Evolutionary conservation across 139 green algal genomes (phyloP).

Genomic region (Trebouxia sp.): DNA sequence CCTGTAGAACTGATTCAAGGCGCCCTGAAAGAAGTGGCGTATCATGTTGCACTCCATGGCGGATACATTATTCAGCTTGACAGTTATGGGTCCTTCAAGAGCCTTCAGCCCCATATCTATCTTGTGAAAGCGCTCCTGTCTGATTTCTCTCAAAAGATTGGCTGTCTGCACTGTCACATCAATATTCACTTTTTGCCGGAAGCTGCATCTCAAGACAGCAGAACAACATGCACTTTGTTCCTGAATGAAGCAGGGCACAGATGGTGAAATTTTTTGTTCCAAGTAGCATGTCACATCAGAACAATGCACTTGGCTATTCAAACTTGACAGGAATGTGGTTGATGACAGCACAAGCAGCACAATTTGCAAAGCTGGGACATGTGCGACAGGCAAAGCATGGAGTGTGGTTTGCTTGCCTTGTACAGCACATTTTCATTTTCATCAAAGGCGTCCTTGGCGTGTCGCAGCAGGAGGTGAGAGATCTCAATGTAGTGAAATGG

Average conservation of each 20-base stretch:
- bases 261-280: too few species aligned
- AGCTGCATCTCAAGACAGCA: too few species aligned
- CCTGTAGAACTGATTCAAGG: constrained; percentile 62
- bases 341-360: too few species aligned
- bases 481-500: constrained; percentile 80
- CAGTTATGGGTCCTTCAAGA: constrained; percentile 68
- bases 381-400: too few species aligned
- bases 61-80: constrained; percentile 86
- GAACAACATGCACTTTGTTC: neutral
- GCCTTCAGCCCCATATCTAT: constrained; percentile 75
- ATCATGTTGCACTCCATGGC: constrained; percentile 86
- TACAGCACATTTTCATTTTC: constrained; percentile 10
- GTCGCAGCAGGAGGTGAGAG: constrained; percentile 37
- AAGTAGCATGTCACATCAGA: too few species aligned
- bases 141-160: constrained; percentile 70
- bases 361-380: neutral
- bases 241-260: neutral
- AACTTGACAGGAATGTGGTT: too few species aligned
- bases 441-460: constrained; percentile 42
- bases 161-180: constrained; percentile 48
- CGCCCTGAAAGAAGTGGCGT: constrained; percentile 66
- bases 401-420: neutral
- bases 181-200: neutral
- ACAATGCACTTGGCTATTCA: too few species aligned
- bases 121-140: constrained; percentile 78